Base-by-base conservation (phyloP, 345 rosid species). In the Gossypium ekmanianum region DNA sequence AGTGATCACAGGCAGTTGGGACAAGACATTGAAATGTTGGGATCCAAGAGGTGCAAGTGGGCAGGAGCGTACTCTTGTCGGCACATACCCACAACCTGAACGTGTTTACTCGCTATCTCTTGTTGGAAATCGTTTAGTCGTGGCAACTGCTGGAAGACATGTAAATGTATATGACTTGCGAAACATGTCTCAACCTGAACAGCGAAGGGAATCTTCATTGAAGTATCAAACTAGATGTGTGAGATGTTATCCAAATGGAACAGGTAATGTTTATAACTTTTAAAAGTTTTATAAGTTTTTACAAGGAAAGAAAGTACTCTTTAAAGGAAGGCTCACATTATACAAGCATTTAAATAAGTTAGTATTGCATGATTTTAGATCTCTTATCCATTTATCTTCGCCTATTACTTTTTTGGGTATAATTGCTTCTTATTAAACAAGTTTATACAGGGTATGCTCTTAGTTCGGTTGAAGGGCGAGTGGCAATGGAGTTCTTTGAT, bases 41-140 rank as follows among this genome's bases (percentile, higher is more conserved):
- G 98, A 94, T 83, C 98, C 98, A 55, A 88, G 98, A 84, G 98
- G 96, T 74, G 92, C 97, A 70, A 92, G 94, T 84, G 98, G 98
- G 47, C 88, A 85, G 74, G 95, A 94, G 22, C 89, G 87, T 16
- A 90, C 95, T 66, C 91, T 91, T 61, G 91, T 94, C 2, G 98
- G 97, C 68, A 87, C 96, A 48, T 92, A 92, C 76, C 80, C 78
- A 55, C 98, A 94, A 80, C 98, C 98, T 54, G 98, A 94, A 81
- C 97, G 98, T 77, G 98, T 94, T 65, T 90, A 94, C 84, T 94
- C 98, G 8, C 72, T 92, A 48, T 94, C 98, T 72, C 93, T 91
- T 59, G 98, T 91, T 79, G 98, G 98, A 65, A 91, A 92, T 58
- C 95, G 91, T 77, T 73, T 94, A 56, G 98, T 92, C 18, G 98